Evolutionary conservation across 495 filamentous ascomycete species (phyloP), one percentile per base, ranked within the genome.

Genomic region (Margaritispora aquatica): DNA sequence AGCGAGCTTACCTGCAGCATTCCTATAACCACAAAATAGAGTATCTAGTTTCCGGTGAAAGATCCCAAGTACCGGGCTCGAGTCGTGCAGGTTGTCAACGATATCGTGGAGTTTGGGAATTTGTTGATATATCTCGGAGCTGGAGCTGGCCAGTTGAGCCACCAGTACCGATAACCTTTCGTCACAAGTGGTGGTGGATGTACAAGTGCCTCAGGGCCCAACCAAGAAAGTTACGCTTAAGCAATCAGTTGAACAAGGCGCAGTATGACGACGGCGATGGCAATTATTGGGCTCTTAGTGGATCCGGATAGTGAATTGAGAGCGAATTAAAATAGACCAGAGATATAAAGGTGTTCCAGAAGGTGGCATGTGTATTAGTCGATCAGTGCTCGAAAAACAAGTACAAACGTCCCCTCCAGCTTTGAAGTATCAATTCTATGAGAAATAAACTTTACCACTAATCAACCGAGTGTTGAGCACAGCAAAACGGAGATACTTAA

Each of bases 1-100:
- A 38, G 49, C 24, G 2, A 31, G 56, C 65, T 68, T 63, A 68
- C 65, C 63, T 65, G 65, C 60, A 68, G 65, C 62, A 68, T 65
- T 64, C 64, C 61, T 64, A 60, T 50, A 51, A 49, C 56, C 34
- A 51, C 54, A 58, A 41, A 62, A 31, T 11, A 26, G 24, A 38
- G 31, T 44, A 55, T 58, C 36, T 13, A 23, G 22, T 22, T 48
- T 27, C 20, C 21, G 15, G 29, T 34, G 24, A 46, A 2, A 31
- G 19, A 17, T 44, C 2, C 20, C 19, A n/a, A 29, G 41, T 13
- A 23, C 31, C 5, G 44, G 54, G 59, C 13, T 50, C 5, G 24
- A 20, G 31, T 49, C 15, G 41, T 49, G 52, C 22, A 19, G 10
- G 31, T 61, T 48, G 62, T 61, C 19, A 58, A 48, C 21, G 62